Conservation (phyloP, 805 yeast species). For the Pichia manshurica region DNA sequence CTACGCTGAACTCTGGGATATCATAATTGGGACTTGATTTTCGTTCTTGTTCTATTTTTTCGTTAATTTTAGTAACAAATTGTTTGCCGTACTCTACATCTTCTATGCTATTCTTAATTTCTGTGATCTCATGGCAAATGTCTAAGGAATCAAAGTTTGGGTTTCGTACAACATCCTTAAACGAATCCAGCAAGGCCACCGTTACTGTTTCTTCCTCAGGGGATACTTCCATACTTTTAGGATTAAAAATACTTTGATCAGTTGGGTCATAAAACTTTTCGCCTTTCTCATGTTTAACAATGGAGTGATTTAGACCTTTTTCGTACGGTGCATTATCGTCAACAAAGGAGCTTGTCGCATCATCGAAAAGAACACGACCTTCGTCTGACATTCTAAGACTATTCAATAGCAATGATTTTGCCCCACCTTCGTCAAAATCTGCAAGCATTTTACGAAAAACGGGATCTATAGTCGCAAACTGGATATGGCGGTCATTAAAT, state of each 20-base stretch:
- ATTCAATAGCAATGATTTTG: slow-evolving; percentile 61
- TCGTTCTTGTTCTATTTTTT: slow-evolving; percentile 5
- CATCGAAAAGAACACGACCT: slow-evolving; percentile 63
- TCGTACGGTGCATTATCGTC: neutral
- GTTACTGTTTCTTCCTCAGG: neutral
- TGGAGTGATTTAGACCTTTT: neutral
- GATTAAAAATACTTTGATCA: neutral
- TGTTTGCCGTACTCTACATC: slow-evolving; percentile 7
- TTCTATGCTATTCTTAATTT: slow-evolving; percentile 8
- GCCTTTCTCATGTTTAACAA: neutral
- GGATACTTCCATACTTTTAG: neutral
- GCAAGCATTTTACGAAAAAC: slow-evolving; percentile 68
- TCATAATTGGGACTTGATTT: neutral
- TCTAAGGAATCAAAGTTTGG: neutral
- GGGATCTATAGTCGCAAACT: slow-evolving; percentile 47
- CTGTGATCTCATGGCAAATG: slow-evolving; percentile 9
- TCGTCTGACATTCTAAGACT: slow-evolving; percentile 47
- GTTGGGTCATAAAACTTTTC: neutral
- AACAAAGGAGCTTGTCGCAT: slow-evolving; percentile 29
- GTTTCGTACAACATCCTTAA: neutral
- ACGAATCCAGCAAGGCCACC: neutral
- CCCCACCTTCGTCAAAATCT: slow-evolving; percentile 80
- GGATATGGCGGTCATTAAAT: slow-evolving; percentile 4
- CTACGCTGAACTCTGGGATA: slow-evolving; percentile 5
- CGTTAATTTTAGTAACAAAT: slow-evolving; percentile 4